Evolutionary conservation across 129 eudicot species (phyloP).

Genomic region (Artemisia argyi): DNA sequence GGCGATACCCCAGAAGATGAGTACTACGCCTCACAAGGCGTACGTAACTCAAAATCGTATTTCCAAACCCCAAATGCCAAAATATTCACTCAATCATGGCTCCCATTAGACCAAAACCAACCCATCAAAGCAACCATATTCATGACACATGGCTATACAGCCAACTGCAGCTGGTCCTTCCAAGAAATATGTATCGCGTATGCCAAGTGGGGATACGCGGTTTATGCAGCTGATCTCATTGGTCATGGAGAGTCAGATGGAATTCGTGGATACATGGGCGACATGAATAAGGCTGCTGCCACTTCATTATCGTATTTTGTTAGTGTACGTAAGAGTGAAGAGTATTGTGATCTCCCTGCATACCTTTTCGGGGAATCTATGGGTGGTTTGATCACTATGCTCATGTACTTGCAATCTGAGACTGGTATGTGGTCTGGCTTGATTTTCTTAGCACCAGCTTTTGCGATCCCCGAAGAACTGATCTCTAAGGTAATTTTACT

Average conservation of each 20-base stretch:
- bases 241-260: constrained; percentile 72
- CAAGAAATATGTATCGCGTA: constrained; percentile 2
- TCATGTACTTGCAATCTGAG: constrained; percentile 70
- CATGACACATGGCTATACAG: constrained; percentile 7
- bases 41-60: constrained; percentile 60
- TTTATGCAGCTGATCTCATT: constrained; percentile 67
- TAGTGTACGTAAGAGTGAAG: constrained; percentile 53
- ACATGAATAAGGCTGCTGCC: constrained; percentile 50
- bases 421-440: constrained; percentile 62
- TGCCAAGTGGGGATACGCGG: constrained; percentile 43
- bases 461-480: constrained; percentile 66
- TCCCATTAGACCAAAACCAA: constrained; percentile 38
- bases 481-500: constrained; percentile 47
- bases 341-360: constrained; percentile 53
- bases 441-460: constrained; percentile 61
- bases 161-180: constrained; percentile 4
- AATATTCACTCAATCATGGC: constrained; percentile 79
- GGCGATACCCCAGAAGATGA: constrained; percentile 76
- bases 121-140: constrained; percentile 47
- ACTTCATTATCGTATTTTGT: constrained; percentile 44
- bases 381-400: constrained; percentile 63
- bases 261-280: constrained; percentile 43
- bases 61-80: constrained; percentile 64
- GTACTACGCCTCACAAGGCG: constrained; percentile 68
- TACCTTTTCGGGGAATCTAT: constrained; percentile 64